A percentile compares a stretch with the other conserved stretches of the same genome.
These are phyloP conservation scores for Fallopia convolvulus DNA, from an alignment of 148 eudicot species.

Conservation along the genomic window DNA sequence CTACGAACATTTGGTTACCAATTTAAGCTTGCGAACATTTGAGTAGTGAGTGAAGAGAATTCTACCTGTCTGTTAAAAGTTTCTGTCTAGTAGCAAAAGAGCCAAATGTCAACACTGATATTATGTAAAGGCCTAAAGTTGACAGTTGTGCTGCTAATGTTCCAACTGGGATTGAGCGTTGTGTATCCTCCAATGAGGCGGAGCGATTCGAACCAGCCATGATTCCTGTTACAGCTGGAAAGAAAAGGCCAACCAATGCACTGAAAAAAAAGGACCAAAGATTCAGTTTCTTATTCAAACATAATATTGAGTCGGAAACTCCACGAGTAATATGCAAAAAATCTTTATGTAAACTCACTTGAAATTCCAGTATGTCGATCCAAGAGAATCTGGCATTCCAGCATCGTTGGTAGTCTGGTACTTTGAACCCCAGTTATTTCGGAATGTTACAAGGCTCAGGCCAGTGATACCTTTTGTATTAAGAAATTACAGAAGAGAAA, in stretches of 20 bases:
- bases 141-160: conserved; percentile 85
- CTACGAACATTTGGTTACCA: conserved; percentile 1
- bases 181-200: conserved; percentile 84
- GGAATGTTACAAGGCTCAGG: conserved; percentile 62
- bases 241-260: conserved; percentile 96
- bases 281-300: neutral
- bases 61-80: conserved; percentile 90
- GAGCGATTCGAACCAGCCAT: conserved; percentile 99
- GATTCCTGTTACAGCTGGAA: conserved; percentile 98
- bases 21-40: neutral
- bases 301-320: neutral
- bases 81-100: conserved; percentile 87
- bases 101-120: conserved; percentile 78
- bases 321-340: neutral
- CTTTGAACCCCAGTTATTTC: conserved; percentile 74
- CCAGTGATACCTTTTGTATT: conserved; percentile 81
- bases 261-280: conserved; percentile 33
- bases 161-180: conserved; percentile 87
- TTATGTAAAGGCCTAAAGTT: conserved; percentile 54
- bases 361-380: conserved; percentile 71
- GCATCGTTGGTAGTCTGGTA: conserved; percentile 79
- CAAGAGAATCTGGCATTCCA: conserved; percentile 83
- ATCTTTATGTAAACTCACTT: conserved; percentile 41
- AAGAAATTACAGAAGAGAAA: neutral
- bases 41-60: conserved; percentile 2